Conservation (phyloP, 164 flowering plant species). For the Sextonia rubra region DNA sequence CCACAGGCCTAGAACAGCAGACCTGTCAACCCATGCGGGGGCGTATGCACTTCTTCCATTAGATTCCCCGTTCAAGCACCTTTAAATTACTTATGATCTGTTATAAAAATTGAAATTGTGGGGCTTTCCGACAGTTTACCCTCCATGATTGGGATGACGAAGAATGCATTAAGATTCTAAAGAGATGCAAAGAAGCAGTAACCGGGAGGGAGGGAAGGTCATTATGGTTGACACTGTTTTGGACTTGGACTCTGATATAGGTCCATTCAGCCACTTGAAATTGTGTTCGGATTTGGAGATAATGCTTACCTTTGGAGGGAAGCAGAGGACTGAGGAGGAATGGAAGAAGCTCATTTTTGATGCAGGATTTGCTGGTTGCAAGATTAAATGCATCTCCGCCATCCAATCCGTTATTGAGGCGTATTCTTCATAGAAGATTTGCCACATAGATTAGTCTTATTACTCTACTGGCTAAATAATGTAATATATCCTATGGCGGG, state of each 20-base stretch:
- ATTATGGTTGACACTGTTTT: constrained; percentile 34
- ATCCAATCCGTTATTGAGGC: constrained; percentile 29
- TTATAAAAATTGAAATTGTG: too few relatives aligned
- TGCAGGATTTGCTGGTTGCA: constrained; percentile 31
- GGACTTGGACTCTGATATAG: constrained; percentile 1
- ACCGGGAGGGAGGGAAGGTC: constrained; percentile 31
- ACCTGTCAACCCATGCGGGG: too few relatives aligned
- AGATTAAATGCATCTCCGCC: constrained; percentile 25
- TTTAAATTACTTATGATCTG: too few relatives aligned
- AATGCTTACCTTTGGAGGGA: constrained; percentile 32
- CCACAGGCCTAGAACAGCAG: too few relatives aligned
- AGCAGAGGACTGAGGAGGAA: constrained; percentile 37
- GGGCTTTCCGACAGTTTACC: constrained; percentile 21
- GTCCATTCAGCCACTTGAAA: neutral
- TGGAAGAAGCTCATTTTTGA: constrained; percentile 33
- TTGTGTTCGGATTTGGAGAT: constrained; percentile 27
- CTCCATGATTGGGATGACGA: constrained; percentile 40
- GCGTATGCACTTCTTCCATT: too few relatives aligned
- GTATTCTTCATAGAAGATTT: neutral
- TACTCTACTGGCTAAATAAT: too few relatives aligned
- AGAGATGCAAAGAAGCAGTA: constrained; percentile 33
- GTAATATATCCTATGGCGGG: too few relatives aligned
- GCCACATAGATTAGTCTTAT: too few relatives aligned
- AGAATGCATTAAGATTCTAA: constrained; percentile 27
- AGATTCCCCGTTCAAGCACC: too few relatives aligned